A percentile compares a stretch with the other conserved stretches of the same genome.
These are phyloP conservation scores for Mrakia frigida DNA, from an alignment of 768 basidiomycete genomes.

Conservation along the genomic window DNA sequence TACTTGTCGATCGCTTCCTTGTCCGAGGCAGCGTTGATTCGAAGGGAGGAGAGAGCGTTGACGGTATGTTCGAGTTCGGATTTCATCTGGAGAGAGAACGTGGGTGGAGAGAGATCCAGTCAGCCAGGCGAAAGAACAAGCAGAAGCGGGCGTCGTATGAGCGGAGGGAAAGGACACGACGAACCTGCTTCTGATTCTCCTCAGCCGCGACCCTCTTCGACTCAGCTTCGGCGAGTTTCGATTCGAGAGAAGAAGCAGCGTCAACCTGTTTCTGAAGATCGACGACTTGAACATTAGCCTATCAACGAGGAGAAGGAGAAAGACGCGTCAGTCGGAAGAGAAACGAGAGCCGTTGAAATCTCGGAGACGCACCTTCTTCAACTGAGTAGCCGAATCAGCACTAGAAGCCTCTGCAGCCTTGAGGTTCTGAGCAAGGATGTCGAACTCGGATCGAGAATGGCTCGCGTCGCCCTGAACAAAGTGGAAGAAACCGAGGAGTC, in stretches of 20 bases:
- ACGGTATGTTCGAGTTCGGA: background rate
- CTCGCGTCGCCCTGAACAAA: background rate
- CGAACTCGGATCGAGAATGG: background rate
- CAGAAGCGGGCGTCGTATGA: background rate
- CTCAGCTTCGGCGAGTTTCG: background rate
- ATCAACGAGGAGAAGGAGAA: background rate
- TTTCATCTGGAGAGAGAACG: background rate
- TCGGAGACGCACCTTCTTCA: background rate
- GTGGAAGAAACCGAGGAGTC: background rate
- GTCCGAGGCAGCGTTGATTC: background rate
- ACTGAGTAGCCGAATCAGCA: background rate
- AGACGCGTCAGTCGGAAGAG: background rate
- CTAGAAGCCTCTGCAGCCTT: background rate
- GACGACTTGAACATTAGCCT: background rate
- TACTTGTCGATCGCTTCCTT: background rate
- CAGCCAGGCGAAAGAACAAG: background rate
- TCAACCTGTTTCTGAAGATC: background rate
- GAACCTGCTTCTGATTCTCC: background rate
- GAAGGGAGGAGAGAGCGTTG: background rate
- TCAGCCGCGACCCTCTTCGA: background rate
- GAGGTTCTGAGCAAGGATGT: background rate
- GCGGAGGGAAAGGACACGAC: background rate
- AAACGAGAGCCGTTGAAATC: background rate
- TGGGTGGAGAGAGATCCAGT: too few relatives aligned
- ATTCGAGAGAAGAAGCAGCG: background rate